Percentiles rank a stretch among this genome's conserved stretches.
phyloP scores from a whole-genome alignment of 179 eudicot genomes.

The Beta macrorhiza region DNA sequence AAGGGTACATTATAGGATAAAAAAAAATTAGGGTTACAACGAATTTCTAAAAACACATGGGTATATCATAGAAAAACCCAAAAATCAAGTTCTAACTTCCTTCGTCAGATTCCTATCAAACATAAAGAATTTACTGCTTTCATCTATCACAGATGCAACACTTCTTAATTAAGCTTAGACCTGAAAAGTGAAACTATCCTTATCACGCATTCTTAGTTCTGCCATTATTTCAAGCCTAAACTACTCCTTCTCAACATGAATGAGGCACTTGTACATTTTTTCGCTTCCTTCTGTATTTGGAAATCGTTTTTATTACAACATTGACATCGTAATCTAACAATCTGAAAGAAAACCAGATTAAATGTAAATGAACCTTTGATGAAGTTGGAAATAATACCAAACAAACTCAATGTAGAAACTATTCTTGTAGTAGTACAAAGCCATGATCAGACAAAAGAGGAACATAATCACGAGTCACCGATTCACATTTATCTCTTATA shows the following conservation, averaged over 20 bases:
- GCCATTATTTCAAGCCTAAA: too few relatives aligned
- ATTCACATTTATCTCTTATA: conserved; percentile 40
- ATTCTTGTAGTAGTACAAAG: conserved; percentile 7
- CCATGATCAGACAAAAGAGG: conserved; percentile 21
- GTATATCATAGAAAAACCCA: too few relatives aligned
- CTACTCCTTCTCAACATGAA: not conserved
- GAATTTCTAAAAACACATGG: too few relatives aligned
- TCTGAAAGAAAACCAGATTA: not conserved
- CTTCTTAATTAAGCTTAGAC: too few relatives aligned
- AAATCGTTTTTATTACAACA: not conserved
- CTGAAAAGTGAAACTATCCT: too few relatives aligned
- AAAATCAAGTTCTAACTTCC: too few relatives aligned
- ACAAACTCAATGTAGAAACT: not conserved
- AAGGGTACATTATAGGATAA: too few relatives aligned
- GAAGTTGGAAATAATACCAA: not conserved
- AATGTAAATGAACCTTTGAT: not conserved
- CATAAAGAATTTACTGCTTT: too few relatives aligned
- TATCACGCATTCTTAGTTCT: too few relatives aligned
- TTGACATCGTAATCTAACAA: not conserved
- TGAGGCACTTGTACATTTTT: not conserved
- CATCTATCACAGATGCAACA: too few relatives aligned
- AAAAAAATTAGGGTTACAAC: too few relatives aligned
- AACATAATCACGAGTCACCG: conserved; percentile 11
- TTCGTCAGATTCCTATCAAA: too few relatives aligned
- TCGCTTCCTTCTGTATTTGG: not conserved